phyloP scores from a whole-genome alignment of 805 yeast genomes.

The Nakazawaea ishiwadae region DNA sequence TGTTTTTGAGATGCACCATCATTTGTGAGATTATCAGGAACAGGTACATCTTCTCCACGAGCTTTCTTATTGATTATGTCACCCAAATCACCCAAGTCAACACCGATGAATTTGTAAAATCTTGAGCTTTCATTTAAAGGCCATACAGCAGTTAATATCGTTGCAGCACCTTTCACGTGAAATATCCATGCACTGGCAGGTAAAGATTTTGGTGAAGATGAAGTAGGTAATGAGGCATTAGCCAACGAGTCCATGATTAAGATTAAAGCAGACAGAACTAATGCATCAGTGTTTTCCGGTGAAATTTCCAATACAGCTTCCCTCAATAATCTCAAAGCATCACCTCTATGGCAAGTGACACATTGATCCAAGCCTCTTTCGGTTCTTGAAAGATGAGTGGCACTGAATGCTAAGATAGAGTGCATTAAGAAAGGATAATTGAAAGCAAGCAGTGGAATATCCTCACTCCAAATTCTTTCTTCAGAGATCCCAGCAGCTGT shows the following conservation, averaged over 20 bases:
- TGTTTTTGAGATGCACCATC: neutral
- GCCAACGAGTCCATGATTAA: conserved; percentile 92
- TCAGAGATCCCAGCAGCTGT: conserved; percentile 89
- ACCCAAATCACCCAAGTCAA: conserved; percentile 86
- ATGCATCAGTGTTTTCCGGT: conserved; percentile 83
- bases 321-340: conserved; percentile 73
- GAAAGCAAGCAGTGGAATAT: conserved; percentile 85
- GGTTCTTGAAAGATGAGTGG: conserved; percentile 81
- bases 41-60: neutral
- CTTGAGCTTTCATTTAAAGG: conserved; percentile 70
- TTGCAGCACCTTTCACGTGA: conserved; percentile 96
- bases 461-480: conserved; percentile 79
- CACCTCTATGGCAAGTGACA: conserved; percentile 83
- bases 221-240: conserved; percentile 67
- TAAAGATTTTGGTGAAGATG: conserved; percentile 50
- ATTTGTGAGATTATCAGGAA: neutral
- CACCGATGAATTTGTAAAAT: conserved; percentile 69
- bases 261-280: conserved; percentile 87
- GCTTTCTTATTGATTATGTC: conserved; percentile 46
- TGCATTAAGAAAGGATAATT: conserved; percentile 90
- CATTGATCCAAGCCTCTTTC: conserved; percentile 74
- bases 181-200: conserved; percentile 97
- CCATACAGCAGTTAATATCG: conserved; percentile 95
- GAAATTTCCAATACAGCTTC: conserved; percentile 84
- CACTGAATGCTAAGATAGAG: conserved; percentile 83